These are phyloP conservation scores for Aphanomyces euteiches DNA, from an alignment of 352 stramenopile genomes.

Conservation along the genomic window DNA sequence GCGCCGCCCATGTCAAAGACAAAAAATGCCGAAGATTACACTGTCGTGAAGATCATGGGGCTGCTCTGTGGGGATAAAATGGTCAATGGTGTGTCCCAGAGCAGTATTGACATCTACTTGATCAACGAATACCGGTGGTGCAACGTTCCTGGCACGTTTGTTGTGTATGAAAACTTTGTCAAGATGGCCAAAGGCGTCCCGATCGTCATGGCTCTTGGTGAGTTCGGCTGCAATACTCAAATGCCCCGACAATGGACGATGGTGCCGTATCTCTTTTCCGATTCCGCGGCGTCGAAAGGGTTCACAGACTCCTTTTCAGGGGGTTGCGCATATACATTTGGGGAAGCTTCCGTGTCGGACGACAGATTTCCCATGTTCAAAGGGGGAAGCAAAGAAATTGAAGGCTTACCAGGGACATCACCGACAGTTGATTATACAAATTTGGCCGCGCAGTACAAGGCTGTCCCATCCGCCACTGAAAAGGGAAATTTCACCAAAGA, in stretches of 20 bases:
- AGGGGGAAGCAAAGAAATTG: slow-evolving; percentile 41
- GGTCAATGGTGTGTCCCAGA: slow-evolving; percentile 69
- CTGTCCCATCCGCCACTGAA: slow-evolving; percentile 23
- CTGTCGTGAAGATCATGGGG: slow-evolving; percentile 75
- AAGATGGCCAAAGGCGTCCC: slow-evolving; percentile 67
- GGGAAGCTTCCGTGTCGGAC: slow-evolving; percentile 69
- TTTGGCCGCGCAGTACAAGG: slow-evolving; percentile 59
- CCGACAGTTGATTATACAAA: slow-evolving; percentile 67
- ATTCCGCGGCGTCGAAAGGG: slow-evolving; percentile 51
- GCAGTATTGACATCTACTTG: slow-evolving; percentile 85
- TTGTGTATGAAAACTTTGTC: slow-evolving; percentile 68
- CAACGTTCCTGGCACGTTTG: slow-evolving; percentile 51
- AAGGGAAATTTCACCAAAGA: slow-evolving; percentile 34
- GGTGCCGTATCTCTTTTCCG: slow-evolving; percentile 69
- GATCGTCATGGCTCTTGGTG: slow-evolving; percentile 72
- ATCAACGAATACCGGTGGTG: slow-evolving; percentile 89
- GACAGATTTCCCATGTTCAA: slow-evolving; percentile 79
- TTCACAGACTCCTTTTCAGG: slow-evolving; percentile 77
- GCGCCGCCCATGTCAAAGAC: background rate
- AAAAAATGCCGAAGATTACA: slow-evolving; percentile 57
- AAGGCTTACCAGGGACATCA: slow-evolving; percentile 56
- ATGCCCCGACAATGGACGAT: slow-evolving; percentile 62
- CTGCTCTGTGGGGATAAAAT: slow-evolving; percentile 81
- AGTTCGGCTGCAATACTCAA: slow-evolving; percentile 59
- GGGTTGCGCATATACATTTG: slow-evolving; percentile 79